These are phyloP conservation scores for Nothophytophthora sp. DNA, from an alignment of 352 stramenopile species.

Conservation along the genomic window DNA sequence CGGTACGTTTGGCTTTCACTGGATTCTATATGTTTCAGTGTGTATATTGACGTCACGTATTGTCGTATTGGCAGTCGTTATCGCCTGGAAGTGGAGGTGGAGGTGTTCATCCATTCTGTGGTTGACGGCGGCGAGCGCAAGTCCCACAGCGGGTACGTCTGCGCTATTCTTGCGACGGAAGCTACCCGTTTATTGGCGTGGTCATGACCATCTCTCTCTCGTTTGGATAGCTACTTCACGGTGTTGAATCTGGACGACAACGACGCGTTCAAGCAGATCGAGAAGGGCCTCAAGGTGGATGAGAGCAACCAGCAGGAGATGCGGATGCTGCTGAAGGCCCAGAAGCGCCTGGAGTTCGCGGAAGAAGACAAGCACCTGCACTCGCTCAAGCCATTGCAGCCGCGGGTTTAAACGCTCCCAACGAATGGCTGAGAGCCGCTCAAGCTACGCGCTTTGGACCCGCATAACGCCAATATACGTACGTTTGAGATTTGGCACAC, in stretches of 20 bases:
- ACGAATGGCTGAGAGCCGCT: no score
- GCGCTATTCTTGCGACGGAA: no score
- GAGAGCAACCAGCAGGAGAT: slow-evolving; percentile 32
- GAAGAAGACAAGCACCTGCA: slow-evolving; percentile 36
- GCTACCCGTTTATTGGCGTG: no score
- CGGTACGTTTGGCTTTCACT: slow-evolving; percentile 22
- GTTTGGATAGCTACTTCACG: slow-evolving; percentile 32
- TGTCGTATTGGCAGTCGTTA: slow-evolving; percentile 21
- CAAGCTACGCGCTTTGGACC: no score
- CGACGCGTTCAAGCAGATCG: slow-evolving; percentile 30
- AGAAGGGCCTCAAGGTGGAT: slow-evolving; percentile 32
- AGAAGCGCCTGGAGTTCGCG: slow-evolving; percentile 40
- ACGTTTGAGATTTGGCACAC: no score
- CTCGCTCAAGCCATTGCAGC: slow-evolving; percentile 25
- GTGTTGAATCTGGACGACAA: slow-evolving; percentile 42
- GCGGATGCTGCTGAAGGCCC: slow-evolving; percentile 37
- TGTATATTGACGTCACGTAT: neutral
- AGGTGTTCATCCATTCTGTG: slow-evolving; percentile 39
- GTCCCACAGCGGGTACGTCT: slow-evolving; percentile 41
- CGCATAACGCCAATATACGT: no score
- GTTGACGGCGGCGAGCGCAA: slow-evolving; percentile 18
- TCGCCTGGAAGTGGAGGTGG: slow-evolving; percentile 49
- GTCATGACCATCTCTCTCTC: no score
- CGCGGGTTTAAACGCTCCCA: neutral
- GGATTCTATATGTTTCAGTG: neutral